phyloP scores from a whole-genome alignment of 768 basidiomycete species.

The Kwoniella shandongensis region DNA sequence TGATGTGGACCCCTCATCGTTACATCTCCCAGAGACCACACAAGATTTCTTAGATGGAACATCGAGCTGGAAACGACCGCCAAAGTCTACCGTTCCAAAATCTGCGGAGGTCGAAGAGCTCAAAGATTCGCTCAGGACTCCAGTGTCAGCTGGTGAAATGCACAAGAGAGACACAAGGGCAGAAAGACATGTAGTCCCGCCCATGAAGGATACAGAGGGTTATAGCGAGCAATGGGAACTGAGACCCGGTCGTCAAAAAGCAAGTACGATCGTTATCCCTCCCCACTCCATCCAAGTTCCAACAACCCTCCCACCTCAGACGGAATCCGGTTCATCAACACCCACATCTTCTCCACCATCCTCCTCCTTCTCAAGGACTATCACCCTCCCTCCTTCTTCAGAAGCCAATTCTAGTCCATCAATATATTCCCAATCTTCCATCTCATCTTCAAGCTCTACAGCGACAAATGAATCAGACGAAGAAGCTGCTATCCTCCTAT shows the following conservation, averaged over 20 bases:
- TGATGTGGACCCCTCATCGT: too few species aligned
- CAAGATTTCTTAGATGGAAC: neutral
- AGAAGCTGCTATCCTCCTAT: slow-evolving; percentile 1
- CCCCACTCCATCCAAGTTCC: neutral
- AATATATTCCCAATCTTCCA: neutral
- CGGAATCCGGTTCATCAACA: too few species aligned
- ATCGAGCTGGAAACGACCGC: slow-evolving; percentile 1
- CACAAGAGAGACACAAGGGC: too few species aligned
- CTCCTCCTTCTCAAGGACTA: neutral
- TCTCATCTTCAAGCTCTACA: neutral
- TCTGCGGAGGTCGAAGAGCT: neutral
- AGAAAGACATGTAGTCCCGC: too few species aligned
- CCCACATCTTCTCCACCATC: too few species aligned
- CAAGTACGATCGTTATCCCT: neutral
- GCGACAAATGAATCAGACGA: slow-evolving; percentile 5
- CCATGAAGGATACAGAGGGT: neutral
- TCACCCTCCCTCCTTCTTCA: neutral
- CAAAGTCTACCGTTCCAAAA: neutral
- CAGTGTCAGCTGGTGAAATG: too few species aligned
- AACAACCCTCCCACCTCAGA: too few species aligned
- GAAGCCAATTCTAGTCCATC: neutral
- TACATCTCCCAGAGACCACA: neutral
- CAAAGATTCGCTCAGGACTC: too few species aligned
- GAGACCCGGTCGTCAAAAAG: neutral
- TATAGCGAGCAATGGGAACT: neutral